Evolutionary conservation across 257 asterid genomes (phyloP), one percentile per base, ranked within the genome.

Genomic region (Prunella vulgaris): DNA sequence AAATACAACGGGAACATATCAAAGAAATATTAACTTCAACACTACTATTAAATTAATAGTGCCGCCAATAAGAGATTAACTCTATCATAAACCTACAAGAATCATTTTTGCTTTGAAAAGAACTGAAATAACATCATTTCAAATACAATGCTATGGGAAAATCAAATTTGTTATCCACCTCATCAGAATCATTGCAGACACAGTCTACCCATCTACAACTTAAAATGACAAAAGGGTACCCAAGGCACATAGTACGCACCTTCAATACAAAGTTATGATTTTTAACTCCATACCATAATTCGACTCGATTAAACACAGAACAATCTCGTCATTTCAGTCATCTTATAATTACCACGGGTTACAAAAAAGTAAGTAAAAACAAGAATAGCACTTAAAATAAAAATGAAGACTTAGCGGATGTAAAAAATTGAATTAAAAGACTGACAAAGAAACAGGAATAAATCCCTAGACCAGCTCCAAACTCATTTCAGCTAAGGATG

Each of bases 391-490:
- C 12, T 71, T 38, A 60, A 22, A 20, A 53, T 9, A 15, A 58
- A 38, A 6, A 60, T 33, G 7, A 42, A 33, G 3, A 61, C 35
- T 0, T 42, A 57, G n/a, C 73, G 68, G 52, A 68, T 32, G 20
- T 2, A 64, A 74, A 60, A 65, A 60, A 54, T n/a, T 1, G 14
- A 70, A 42, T 7, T 28, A 18, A 54, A 24, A 44, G 9, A 44
- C 21, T 9, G 67, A 13, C 18, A 22, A 1, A 13, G 15, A 37
- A 46, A 17, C 12, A 51, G 3, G 21, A 54, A 65, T 14, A 67
- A 74, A 74, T 61, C 74, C 78, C 76, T 66, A 74, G 10, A 69
- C 69, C 78, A 77, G 80, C 80, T 74, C 71, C 70, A 63, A 54
- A 60, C 59, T 71, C 70, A 56, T 9, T 46, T 13, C 76, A 82